Conservation (phyloP, 495 filamentous ascomycete genomes). For the Bathelium albidoporum region DNA sequence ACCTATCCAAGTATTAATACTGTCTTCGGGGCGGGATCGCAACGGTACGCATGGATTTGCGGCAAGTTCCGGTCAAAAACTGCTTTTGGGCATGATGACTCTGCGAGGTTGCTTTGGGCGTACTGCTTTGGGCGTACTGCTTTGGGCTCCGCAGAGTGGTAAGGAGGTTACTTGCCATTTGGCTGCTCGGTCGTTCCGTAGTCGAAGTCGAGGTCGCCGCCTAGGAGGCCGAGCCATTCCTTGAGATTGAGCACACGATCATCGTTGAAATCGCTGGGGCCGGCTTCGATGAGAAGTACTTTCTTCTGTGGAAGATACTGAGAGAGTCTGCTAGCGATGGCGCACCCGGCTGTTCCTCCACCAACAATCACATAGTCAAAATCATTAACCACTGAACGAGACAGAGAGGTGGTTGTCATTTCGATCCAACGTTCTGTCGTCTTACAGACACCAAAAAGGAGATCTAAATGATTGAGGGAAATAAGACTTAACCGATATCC, state of each 20-base stretch:
- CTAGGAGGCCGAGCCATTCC: constrained; percentile 68
- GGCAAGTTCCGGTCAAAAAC: background rate
- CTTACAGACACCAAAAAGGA: background rate
- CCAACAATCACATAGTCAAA: constrained; percentile 84
- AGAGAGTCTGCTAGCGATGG: constrained; percentile 59
- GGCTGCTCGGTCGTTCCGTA: constrained; percentile 80
- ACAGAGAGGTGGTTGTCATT: constrained; percentile 49
- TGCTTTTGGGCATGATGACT: background rate
- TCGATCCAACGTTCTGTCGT: background rate
- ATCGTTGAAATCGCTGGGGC: constrained; percentile 48
- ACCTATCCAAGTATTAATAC: constrained; percentile 29
- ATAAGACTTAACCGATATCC: too few species aligned
- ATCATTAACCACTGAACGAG: constrained; percentile 48
- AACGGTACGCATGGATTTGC: background rate
- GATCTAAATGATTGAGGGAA: too few species aligned
- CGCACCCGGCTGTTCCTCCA: constrained; percentile 80
- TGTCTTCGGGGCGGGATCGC: background rate
- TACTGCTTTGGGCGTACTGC: background rate
- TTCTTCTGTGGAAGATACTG: constrained; percentile 34
- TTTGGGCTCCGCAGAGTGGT: background rate
- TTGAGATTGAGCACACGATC: constrained; percentile 64
- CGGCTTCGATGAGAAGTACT: constrained; percentile 36
- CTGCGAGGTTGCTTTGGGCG: constrained; percentile 2
- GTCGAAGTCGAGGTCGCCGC: constrained; percentile 75
- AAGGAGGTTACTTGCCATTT: constrained; percentile 8